These are phyloP conservation scores for Dissoconium aciculare DNA, from an alignment of 2,329 filamentous ascomycete species.

Conservation along the genomic window DNA sequence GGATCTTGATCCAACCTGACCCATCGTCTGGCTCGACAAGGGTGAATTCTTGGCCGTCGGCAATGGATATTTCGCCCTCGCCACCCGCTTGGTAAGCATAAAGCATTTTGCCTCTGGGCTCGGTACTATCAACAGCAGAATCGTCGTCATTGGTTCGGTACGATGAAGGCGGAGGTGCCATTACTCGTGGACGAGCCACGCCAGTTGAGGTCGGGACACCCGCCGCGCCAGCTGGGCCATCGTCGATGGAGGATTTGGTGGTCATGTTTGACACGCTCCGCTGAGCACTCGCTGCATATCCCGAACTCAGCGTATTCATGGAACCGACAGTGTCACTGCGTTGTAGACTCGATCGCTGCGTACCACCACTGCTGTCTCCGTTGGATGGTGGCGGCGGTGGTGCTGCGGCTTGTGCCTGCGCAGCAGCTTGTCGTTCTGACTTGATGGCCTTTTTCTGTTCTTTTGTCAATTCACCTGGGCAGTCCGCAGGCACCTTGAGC, in stretches of 20 bases:
- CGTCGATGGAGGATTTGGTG: constrained; percentile 16
- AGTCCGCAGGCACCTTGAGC: constrained; percentile 95
- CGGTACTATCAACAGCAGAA: constrained; percentile 27
- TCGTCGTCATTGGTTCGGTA: constrained; percentile 49
- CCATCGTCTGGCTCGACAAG: constrained; percentile 84
- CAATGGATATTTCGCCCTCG: constrained; percentile 65
- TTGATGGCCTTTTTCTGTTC: constrained; percentile 94
- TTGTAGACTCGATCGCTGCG: constrained; percentile 48
- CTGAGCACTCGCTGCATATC: constrained; percentile 65
- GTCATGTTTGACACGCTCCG: constrained; percentile 54
- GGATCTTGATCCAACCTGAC: constrained; percentile 79
- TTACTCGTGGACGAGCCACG: constrained; percentile 44
- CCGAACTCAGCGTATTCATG: constrained; percentile 57
- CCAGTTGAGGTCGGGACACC: constrained; percentile 4
- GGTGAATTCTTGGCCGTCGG: constrained; percentile 62
- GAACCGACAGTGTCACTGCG: constrained; percentile 83
- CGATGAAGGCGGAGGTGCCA: constrained; percentile 72
- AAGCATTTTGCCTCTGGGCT: constrained; percentile 69
- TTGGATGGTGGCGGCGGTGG: constrained; percentile 13
- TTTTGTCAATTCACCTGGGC: constrained; percentile 83
- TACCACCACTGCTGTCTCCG: constrained; percentile 20
- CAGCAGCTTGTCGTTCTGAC: constrained; percentile 63
- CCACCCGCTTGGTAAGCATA: constrained; percentile 71
- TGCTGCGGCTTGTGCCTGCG: constrained; percentile 37
- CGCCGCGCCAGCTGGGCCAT: constrained; percentile 7